These are phyloP conservation scores for Alliaria petiolata DNA, from an alignment of 345 rosid species.

Conservation along the genomic window DNA sequence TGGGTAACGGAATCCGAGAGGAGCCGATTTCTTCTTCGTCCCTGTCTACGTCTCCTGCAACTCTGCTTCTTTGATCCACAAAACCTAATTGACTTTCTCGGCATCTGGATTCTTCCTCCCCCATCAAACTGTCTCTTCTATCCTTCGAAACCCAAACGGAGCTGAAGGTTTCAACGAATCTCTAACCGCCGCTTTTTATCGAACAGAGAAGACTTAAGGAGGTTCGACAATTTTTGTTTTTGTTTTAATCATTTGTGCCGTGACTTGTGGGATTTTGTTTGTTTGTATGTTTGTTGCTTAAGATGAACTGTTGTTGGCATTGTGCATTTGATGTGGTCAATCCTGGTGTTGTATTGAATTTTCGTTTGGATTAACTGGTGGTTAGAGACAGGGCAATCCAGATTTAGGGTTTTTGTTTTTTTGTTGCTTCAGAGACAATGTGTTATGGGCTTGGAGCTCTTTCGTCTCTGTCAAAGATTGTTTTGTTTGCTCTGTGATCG, in stretches of 20 bases:
- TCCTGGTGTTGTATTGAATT: constrained; percentile 8
- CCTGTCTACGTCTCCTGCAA: too few species aligned
- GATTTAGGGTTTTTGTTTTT: constrained; percentile 44
- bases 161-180: neutral
- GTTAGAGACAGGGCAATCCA: constrained; percentile 6
- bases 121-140: constrained; percentile 2
- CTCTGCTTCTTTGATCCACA: neutral
- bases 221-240: neutral
- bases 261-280: neutral
- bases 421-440: constrained; percentile 35
- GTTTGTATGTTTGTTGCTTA: neutral
- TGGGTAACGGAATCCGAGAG: too few species aligned
- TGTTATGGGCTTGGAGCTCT: constrained; percentile 8
- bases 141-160: constrained; percentile 5
- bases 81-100: constrained; percentile 4
- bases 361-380: constrained; percentile 6
- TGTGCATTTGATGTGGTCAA: constrained; percentile 32
- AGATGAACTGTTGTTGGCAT: constrained; percentile 26
- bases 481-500: constrained; percentile 12
- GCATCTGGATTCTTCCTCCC: neutral
- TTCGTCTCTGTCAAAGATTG: neutral
- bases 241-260: neutral
- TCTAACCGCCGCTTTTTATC: neutral
- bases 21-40: too few species aligned
- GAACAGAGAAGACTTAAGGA: constrained; percentile 1